Base-by-base conservation (phyloP, 768 basidiomycete species). In the Boletellus sp. region DNA sequence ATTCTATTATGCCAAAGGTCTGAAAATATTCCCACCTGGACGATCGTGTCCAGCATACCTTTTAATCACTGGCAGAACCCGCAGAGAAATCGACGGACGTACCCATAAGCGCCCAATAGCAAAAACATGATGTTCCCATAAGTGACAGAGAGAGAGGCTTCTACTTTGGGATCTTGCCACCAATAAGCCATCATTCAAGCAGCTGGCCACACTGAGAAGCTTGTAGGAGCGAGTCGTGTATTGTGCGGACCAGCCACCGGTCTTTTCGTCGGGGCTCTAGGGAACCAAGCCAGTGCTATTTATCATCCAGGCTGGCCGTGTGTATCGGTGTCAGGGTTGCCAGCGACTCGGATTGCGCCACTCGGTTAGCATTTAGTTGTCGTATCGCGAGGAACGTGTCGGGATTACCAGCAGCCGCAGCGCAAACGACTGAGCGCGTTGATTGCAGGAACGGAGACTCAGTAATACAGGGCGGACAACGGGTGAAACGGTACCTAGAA, bases 11-110 rank as follows among this genome's bases (percentile, higher is more conserved):
- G 9, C 33, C 44, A 3, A 51, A 50, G 1, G 60, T 51, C 10
- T 42, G 49, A 3, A 58, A n/a, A 13, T 63, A 66, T 19, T 62
- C 56, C 65, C 64, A 66, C 4, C 64, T 67, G 32, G 24, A 45
- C 1, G 8, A 28, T 28, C 11, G 28, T 28, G 28, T 11, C 28
- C 28, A 9, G 11, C 11, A 11, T 11, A 11, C 9, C 11, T 28
- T 28, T 28, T 11, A 28, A 28, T 28, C 8, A 11, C 28, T n/a
- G 3, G 28, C 9, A 8, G 11, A 28, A 28, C 28, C 9, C 11
- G 28, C 28, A 28, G 28, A 28, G 8, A 28, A 3, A 10, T 28
- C 11, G 9, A 28, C 9, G 37, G 34, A 39, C 52, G 22, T 48
- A 65, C 64, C 49, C 55, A 26, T 54, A 53, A n/a, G 52, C 3